Evolutionary conservation across 305 asterid genomes (phyloP), one percentile per base, ranked within the genome.

Genomic region (Fraxinus greggii): DNA sequence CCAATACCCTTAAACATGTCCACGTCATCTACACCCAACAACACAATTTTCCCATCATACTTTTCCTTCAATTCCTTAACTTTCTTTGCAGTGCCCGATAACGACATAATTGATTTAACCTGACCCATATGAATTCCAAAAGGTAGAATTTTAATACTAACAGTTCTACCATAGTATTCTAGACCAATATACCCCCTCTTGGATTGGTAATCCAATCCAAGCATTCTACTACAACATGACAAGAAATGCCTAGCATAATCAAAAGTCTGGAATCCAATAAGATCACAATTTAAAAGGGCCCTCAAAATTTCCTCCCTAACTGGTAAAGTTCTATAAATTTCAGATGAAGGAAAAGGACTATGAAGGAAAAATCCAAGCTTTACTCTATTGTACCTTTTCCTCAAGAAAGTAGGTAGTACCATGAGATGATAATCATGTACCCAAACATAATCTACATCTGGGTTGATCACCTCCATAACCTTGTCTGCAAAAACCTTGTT

Each of bases 231-330:
- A 78, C 97, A 93, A 83, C 95, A 90, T 0, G 94, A 86, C 92
- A 93, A 86, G 87, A 93, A 93, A 76, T 93, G 97, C 79, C 97
- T 89, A 59, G 97, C 97, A 83, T 91, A 93, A 84, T 93, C 97
- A 86, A 91, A 93, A 1, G 97, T 91, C 15, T 93, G 96, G 75
- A 91, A 93, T 4, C 95, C 97, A 61, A 93, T 81, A 65, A 93
- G 93, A 85, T 93, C 97, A 78, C 97, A 93, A 72, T 91, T 91
- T 87, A 93, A 85, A 42, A 93, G 87, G 77, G 85, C 93, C 87
- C 91, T 91, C 88, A 92, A 81, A 76, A 92, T 90, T 86, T 91
- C 97, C 83, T 91, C 95, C 82, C 97, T 89, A 28, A 91, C 94
- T 45, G 95, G 95, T 88, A 92, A 81, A 2, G 95, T 91, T 78